phyloP scores from a whole-genome alignment of 1,284 basidiomycete species.

The Pascua sp. region DNA sequence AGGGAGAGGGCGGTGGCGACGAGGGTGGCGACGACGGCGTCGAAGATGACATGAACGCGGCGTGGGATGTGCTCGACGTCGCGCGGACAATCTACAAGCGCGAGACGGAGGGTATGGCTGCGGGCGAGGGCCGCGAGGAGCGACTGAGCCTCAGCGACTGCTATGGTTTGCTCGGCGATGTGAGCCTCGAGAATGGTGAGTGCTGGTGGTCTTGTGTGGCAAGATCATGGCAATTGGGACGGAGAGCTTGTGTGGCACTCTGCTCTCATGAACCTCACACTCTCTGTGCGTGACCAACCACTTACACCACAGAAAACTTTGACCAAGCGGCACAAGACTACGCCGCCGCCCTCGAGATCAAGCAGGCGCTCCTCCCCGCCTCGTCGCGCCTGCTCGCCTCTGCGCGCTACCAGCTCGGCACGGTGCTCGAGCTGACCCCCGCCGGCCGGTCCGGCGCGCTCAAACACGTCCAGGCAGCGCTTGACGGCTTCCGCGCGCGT shows the following conservation, averaged over 20 bases:
- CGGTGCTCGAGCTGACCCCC: conserved; percentile 73
- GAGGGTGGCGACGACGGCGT: conserved; percentile 58
- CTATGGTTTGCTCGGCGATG: conserved; percentile 77
- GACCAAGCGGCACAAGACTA: conserved; percentile 84
- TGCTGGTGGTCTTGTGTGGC: neutral
- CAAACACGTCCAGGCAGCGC: conserved; percentile 68
- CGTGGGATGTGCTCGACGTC: conserved; percentile 88
- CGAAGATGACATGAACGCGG: conserved; percentile 90
- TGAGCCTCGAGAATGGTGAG: conserved; percentile 82
- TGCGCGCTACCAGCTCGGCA: conserved; percentile 83
- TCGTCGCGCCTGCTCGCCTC: conserved; percentile 83
- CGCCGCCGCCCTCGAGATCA: conserved; percentile 66
- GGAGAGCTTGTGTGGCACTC: too few relatives aligned
- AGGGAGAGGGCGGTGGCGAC: conserved; percentile 61
- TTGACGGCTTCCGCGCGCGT: conserved; percentile 68
- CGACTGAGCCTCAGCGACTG: conserved; percentile 74
- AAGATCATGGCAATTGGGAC: too few relatives aligned
- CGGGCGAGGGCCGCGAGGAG: conserved; percentile 42
- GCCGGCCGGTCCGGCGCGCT: conserved; percentile 76
- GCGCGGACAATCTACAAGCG: conserved; percentile 77
- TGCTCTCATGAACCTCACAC: neutral
- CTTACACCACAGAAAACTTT: conserved; percentile 69
- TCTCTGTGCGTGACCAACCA: too few relatives aligned
- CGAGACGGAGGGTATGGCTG: conserved; percentile 40
- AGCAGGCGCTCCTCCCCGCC: conserved; percentile 64